phyloP scores from a whole-genome alignment of 1,284 basidiomycete species.

The Trametes hirsuta region DNA sequence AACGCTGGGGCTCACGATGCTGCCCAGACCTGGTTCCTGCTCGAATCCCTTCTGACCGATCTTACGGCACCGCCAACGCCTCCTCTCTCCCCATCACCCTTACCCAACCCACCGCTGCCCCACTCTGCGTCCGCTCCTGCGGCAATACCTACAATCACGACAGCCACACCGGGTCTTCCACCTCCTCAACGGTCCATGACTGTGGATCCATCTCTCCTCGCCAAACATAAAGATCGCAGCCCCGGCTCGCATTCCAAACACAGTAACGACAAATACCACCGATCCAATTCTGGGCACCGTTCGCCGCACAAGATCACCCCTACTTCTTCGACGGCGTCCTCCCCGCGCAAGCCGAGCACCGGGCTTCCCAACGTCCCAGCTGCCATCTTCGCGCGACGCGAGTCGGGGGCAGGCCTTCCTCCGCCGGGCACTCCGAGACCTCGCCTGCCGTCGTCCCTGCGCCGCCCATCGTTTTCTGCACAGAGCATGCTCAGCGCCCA shows the following conservation, averaged over 20 bases:
- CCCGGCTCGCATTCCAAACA: constrained; percentile 24
- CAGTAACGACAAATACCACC: constrained; percentile 19
- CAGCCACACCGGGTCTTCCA: constrained; percentile 4
- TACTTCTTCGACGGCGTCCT: constrained; percentile 60
- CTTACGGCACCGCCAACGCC: constrained; percentile 37
- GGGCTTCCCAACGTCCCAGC: constrained; percentile 48
- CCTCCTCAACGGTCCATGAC: constrained; percentile 27
- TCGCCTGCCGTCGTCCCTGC: constrained; percentile 26
- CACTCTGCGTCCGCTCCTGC: constrained; percentile 50
- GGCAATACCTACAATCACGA: constrained; percentile 37
- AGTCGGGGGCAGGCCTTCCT: constrained; percentile 25
- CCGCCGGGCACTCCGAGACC: constrained; percentile 22
- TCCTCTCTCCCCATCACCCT: constrained; percentile 28
- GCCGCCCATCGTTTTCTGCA: constrained; percentile 31
- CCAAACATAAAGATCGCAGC: constrained; percentile 19
- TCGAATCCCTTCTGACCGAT: constrained; percentile 61
- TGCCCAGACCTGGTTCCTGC: constrained; percentile 71
- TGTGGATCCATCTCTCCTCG: constrained; percentile 8
- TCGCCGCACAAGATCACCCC: constrained; percentile 33
- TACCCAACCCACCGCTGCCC: constrained; percentile 32
- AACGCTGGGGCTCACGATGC: constrained; percentile 62
- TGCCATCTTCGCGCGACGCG: constrained; percentile 31
- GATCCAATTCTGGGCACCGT: constrained; percentile 24
- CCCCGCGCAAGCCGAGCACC: constrained; percentile 50
- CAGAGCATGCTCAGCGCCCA: constrained; percentile 29